These are phyloP conservation scores for Solanum appendiculatum DNA, from an alignment of 257 asterid species.

Conservation along the genomic window DNA sequence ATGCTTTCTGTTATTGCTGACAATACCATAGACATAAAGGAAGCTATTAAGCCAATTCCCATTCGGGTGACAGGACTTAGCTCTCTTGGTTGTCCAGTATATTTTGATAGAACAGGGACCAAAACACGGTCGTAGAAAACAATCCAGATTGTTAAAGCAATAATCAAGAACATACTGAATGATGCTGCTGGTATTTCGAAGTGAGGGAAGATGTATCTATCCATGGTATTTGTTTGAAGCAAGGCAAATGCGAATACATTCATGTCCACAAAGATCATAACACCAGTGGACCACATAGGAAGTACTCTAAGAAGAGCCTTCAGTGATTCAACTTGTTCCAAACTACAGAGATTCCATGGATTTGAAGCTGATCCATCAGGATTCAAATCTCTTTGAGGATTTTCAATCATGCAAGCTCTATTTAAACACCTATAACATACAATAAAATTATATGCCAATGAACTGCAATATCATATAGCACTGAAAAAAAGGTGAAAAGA, in stretches of 20 bases:
- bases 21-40: slow-evolving; percentile 1
- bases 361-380: slow-evolving; percentile 7
- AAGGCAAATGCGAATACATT: neutral
- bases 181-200: slow-evolving; percentile 19
- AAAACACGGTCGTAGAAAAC: neutral
- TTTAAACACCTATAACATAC: slow-evolving; percentile 3
- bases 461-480: neutral
- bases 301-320: slow-evolving; percentile 3
- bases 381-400: slow-evolving; percentile 3
- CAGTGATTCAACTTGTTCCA: slow-evolving; percentile 8
- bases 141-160: slow-evolving; percentile 1
- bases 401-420: slow-evolving; percentile 6
- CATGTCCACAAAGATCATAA: neutral
- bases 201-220: slow-evolving; percentile 2
- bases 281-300: slow-evolving; percentile 10
- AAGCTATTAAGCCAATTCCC: slow-evolving; percentile 5
- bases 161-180: neutral
- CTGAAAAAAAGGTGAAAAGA: neutral
- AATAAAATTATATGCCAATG: neutral
- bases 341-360: slow-evolving; percentile 1
- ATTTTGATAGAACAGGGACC: slow-evolving; percentile 1
- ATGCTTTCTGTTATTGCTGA: slow-evolving; percentile 7
- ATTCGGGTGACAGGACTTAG: neutral
- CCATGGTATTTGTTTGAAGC: neutral
- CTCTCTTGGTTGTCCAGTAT: neutral